These are phyloP conservation scores for Ophiosphaerella narmari DNA, from an alignment of 2,329 filamentous ascomycete genomes.

Conservation along the genomic window DNA sequence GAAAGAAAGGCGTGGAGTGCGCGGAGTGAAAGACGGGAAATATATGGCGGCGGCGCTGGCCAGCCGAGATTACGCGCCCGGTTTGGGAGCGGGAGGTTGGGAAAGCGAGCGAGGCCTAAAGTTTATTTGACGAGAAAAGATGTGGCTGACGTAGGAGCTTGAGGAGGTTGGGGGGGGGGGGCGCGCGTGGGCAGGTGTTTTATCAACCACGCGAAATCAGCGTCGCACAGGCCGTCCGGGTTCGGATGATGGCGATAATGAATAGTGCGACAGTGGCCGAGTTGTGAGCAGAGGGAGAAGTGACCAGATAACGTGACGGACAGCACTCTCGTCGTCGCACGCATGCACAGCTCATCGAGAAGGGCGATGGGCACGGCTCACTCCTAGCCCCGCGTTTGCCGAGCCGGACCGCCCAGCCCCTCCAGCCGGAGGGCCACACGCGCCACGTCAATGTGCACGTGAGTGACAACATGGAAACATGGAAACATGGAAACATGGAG, in stretches of 20 bases:
- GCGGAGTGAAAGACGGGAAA: conserved; percentile 19
- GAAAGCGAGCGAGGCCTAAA: conserved; percentile 9
- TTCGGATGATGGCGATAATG: background rate
- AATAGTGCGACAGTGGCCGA: background rate
- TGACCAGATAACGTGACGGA: too few species aligned
- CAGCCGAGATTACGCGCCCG: conserved; percentile 23
- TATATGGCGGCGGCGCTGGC: conserved; percentile 23
- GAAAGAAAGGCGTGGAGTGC: conserved; percentile 21
- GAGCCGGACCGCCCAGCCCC: background rate
- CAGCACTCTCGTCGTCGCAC: too few species aligned
- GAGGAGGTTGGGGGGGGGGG: conserved; percentile 27
- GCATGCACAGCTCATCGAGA: too few species aligned
- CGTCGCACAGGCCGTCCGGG: background rate
- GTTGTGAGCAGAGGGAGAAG: background rate
- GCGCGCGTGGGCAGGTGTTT: background rate
- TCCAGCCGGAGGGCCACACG: background rate
- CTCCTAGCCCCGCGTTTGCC: background rate
- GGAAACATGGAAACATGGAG: too few species aligned
- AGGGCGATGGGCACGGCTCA: background rate
- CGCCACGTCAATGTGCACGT: too few species aligned
- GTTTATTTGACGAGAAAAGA: conserved; percentile 13
- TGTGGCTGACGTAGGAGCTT: conserved; percentile 15
- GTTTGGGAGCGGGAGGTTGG: conserved; percentile 20
- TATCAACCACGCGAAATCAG: background rate
- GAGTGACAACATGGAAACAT: too few species aligned